Evolutionary conservation across 371 early-diverging fungal species (phyloP).

Genomic region (Mucor piriformis): DNA sequence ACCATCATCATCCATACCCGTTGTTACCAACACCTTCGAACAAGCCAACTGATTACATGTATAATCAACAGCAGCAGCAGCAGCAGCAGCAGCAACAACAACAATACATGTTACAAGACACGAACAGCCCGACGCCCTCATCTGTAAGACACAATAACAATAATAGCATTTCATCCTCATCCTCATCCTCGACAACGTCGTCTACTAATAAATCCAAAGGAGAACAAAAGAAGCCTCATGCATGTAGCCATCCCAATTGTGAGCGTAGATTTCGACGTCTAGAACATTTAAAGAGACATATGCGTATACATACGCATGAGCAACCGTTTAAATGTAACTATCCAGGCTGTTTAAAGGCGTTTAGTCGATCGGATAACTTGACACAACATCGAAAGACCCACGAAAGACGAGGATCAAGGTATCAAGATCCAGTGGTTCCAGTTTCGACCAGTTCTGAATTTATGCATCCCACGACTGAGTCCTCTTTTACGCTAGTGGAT

Average conservation of each 20-base stretch:
- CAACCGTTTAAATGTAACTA: conserved; percentile 76
- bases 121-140: too few relatives aligned
- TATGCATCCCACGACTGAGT: conserved; percentile 11
- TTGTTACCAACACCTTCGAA: conserved; percentile 23
- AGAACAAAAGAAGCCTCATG: conserved; percentile 48
- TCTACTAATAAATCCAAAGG: neutral
- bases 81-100: conserved; percentile 4
- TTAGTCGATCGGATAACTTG: conserved; percentile 80
- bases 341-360: conserved; percentile 75
- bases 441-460: neutral
- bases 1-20: conserved; percentile 20
- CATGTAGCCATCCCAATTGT: conserved; percentile 60
- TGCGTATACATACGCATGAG: conserved; percentile 84
- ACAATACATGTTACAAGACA: neutral
- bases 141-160: neutral
- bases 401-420: conserved; percentile 45
- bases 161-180: conserved; percentile 7
- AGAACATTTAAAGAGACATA: conserved; percentile 90
- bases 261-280: conserved; percentile 72
- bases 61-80: conserved; percentile 10
- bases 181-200: conserved; percentile 16
- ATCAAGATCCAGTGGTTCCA: conserved; percentile 4
- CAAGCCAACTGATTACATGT: conserved; percentile 9
- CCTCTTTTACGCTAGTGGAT: conserved; percentile 20
- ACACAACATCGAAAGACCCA: conserved; percentile 67